These are phyloP conservation scores for Chytriomyces sp. DNA, from an alignment of 192 early-diverging fungal species.

Conservation along the genomic window DNA sequence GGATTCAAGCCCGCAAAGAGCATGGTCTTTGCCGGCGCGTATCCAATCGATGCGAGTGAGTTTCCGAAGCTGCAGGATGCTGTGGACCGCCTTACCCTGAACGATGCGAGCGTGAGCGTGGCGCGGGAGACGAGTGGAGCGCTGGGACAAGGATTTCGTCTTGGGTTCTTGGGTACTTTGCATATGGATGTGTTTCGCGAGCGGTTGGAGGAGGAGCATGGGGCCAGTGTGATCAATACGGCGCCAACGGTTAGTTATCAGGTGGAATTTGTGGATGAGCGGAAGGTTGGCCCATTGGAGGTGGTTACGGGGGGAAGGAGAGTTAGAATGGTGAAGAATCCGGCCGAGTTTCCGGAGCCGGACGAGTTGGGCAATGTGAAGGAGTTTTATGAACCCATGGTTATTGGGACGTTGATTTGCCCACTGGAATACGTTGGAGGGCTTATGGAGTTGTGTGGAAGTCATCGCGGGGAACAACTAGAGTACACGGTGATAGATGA, in stretches of 20 bases:
- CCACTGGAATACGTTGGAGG: slow-evolving; percentile 62
- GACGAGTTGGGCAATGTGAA: slow-evolving; percentile 66
- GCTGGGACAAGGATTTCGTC: slow-evolving; percentile 92
- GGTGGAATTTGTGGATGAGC: slow-evolving; percentile 39
- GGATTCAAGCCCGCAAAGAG: slow-evolving; percentile 94
- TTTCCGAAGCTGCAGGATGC: slow-evolving; percentile 88
- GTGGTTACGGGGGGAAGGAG: slow-evolving; percentile 35
- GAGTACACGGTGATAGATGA: slow-evolving; percentile 90
- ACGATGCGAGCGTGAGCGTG: slow-evolving; percentile 89
- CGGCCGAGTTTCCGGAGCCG: slow-evolving; percentile 86
- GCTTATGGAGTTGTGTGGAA: slow-evolving; percentile 62
- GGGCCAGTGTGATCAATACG: slow-evolving; percentile 87
- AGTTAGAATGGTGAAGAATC: slow-evolving; percentile 69
- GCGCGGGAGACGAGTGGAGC: slow-evolving; percentile 70
- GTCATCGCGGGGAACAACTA: slow-evolving; percentile 78
- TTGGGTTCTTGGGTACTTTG: slow-evolving; percentile 93
- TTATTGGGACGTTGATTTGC: slow-evolving; percentile 87
- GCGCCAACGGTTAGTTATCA: slow-evolving; percentile 90
- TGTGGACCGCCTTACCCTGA: slow-evolving; percentile 90
- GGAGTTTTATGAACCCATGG: slow-evolving; percentile 81
- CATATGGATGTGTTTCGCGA: slow-evolving; percentile 99
- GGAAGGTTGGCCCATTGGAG: slow-evolving; percentile 21
- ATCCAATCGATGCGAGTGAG: slow-evolving; percentile 87
- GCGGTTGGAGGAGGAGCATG: slow-evolving; percentile 88
- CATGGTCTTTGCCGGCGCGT: slow-evolving; percentile 96